phyloP scores from a whole-genome alignment of 306 rosid genomes.

The Vigna reflexopilosa region DNA sequence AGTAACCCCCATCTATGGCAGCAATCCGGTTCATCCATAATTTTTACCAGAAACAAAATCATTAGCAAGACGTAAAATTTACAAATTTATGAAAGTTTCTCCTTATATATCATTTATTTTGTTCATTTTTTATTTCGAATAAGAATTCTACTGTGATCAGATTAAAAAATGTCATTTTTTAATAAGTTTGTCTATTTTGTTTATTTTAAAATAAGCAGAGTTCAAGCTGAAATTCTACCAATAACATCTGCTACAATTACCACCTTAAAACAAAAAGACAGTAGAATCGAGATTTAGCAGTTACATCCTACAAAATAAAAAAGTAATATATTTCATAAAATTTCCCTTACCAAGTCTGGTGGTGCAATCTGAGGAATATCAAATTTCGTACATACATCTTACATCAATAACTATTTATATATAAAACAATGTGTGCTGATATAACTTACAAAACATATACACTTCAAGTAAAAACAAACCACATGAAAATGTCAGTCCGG shows the following conservation, averaged over 20 bases:
- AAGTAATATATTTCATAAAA: constrained; percentile 40
- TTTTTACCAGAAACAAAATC: neutral
- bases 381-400: constrained; percentile 45
- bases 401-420: constrained; percentile 58
- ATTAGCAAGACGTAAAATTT: neutral
- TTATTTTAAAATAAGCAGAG: too few relatives aligned
- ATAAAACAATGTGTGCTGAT: constrained; percentile 59
- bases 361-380: constrained; percentile 35
- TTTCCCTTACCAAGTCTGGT: constrained; percentile 39
- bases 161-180: too few relatives aligned
- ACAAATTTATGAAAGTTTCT: too few relatives aligned
- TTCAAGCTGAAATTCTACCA: too few relatives aligned
- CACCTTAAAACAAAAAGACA: constrained; percentile 10
- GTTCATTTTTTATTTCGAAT: too few relatives aligned
- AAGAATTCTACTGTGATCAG: too few relatives aligned
- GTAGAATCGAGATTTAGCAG: neutral
- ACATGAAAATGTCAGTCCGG: constrained; percentile 67
- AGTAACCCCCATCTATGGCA: neutral
- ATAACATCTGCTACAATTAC: neutral
- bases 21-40: neutral
- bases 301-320: constrained; percentile 33
- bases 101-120: too few relatives aligned
- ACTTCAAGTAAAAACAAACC: constrained; percentile 66
- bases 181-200: too few relatives aligned
- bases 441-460: constrained; percentile 87